Evolutionary conservation across 2,329 filamentous ascomycete species (phyloP).

Genomic region (Sporothrix schenckii): DNA sequence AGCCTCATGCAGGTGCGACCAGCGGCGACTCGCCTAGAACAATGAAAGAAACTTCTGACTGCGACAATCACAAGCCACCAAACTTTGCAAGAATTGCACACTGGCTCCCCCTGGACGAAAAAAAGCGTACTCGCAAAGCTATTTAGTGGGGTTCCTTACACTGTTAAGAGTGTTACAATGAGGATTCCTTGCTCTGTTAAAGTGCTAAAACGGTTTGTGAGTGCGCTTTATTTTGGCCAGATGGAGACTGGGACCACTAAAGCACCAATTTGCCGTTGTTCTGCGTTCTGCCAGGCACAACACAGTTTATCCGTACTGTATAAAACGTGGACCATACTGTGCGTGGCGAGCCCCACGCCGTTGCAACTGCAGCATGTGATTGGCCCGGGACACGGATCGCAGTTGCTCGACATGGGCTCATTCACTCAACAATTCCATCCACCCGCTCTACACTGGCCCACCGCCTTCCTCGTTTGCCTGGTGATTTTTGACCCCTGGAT

Average conservation of each 20-base stretch:
- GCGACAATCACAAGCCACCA: constrained; percentile 24
- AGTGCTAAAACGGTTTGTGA: too few species aligned
- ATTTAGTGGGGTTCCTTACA: too few species aligned
- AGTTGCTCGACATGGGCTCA: constrained; percentile 36
- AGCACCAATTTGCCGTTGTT: not conserved
- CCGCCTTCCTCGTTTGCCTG: constrained; percentile 26
- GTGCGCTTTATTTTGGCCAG: too few species aligned
- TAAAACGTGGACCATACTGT: not conserved
- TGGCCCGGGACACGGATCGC: constrained; percentile 36
- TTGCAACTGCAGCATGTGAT: constrained; percentile 24
- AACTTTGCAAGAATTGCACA: not conserved
- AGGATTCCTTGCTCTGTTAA: too few species aligned
- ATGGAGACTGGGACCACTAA: not conserved
- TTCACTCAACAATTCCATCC: constrained; percentile 31
- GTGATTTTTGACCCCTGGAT: constrained; percentile 22
- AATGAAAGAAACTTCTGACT: constrained; percentile 11
- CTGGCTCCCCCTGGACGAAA: too few species aligned
- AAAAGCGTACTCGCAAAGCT: too few species aligned
- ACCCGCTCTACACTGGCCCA: constrained; percentile 17
- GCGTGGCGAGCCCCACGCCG: not conserved
- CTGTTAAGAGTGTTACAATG: too few species aligned
- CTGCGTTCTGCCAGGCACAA: constrained; percentile 1
- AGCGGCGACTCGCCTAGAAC: not conserved
- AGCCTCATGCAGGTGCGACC: not conserved
- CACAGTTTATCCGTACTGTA: constrained; percentile 25